Conservation (phyloP, 164 flowering plant species). For the Chimonanthus salicifolius region DNA sequence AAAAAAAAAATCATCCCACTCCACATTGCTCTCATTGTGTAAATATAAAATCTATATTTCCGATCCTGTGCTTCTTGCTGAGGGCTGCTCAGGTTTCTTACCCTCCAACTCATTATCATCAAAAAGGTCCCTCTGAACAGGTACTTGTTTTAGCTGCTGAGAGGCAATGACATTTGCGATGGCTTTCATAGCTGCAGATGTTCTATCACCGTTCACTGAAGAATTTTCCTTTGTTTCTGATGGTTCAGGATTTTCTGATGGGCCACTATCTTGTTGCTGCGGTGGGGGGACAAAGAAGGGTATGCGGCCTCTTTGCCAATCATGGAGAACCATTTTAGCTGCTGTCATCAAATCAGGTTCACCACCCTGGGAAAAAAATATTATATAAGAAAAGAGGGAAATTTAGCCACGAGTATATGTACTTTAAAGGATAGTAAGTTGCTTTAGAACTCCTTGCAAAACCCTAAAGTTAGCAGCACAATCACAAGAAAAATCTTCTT, state of each 20-base stretch:
- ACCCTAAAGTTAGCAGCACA: too few relatives aligned
- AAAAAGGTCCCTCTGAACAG: conserved; percentile 74
- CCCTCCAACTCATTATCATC: conserved; percentile 40
- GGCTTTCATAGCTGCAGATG: conserved; percentile 63
- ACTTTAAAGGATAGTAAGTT: too few relatives aligned
- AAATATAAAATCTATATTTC: background rate
- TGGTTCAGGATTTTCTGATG: conserved; percentile 26
- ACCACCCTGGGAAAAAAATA: conserved; percentile 59
- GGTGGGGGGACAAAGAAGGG: conserved; percentile 98
- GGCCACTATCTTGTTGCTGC: conserved; percentile 41
- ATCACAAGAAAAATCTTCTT: too few relatives aligned
- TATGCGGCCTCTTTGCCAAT: conserved; percentile 94
- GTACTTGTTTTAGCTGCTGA: conserved; percentile 64
- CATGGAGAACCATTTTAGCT: conserved; percentile 94
- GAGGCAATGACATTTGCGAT: conserved; percentile 69
- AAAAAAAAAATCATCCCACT: background rate
- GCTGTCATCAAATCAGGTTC: conserved; percentile 89
- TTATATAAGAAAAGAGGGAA: background rate
- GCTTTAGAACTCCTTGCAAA: too few relatives aligned
- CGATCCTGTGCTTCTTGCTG: background rate
- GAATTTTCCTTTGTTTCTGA: conserved; percentile 20
- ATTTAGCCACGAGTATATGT: background rate
- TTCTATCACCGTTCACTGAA: conserved; percentile 35
- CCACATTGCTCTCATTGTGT: background rate
- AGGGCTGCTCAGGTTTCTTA: conserved; percentile 13